These are phyloP conservation scores for Nicotiana knightiana DNA, from an alignment of 257 asterid species.

Conservation along the genomic window DNA sequence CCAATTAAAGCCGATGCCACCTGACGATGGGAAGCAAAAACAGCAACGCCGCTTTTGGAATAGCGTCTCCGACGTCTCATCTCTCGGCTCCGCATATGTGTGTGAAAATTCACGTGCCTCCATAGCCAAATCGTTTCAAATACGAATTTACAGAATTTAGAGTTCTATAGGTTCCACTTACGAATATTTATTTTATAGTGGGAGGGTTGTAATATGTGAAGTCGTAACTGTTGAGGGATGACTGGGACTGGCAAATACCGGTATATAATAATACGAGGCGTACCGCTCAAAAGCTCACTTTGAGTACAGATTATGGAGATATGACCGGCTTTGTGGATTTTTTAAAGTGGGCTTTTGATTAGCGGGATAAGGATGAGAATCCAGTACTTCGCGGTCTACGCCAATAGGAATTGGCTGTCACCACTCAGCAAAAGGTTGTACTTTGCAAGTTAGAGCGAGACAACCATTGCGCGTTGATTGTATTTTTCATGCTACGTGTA, in stretches of 20 bases:
- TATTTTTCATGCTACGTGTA: background rate
- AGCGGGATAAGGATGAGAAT: too few species aligned
- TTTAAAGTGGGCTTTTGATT: background rate
- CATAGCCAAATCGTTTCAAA: conserved; percentile 15
- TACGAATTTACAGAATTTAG: background rate
- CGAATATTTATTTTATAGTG: background rate
- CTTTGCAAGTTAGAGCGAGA: background rate
- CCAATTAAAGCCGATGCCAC: conserved; percentile 32
- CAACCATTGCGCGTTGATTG: background rate
- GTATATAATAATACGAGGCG: background rate
- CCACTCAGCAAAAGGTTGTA: background rate
- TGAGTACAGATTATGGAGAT: background rate
- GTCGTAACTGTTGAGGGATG: background rate
- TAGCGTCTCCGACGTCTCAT: conserved; percentile 30
- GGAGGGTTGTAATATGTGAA: background rate
- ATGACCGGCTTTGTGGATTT: background rate
- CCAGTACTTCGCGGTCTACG: background rate
- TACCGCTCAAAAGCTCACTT: background rate
- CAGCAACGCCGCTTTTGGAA: conserved; percentile 45
- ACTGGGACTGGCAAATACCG: background rate
- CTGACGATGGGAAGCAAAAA: conserved; percentile 42
- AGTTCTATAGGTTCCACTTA: background rate
- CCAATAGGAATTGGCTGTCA: conserved; percentile 1
- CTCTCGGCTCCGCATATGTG: conserved; percentile 26
- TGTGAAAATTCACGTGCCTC: conserved; percentile 38